Evolutionary conservation across 805 yeast genomes (phyloP).

Genomic region (Lachancea lanzarotensis): DNA sequence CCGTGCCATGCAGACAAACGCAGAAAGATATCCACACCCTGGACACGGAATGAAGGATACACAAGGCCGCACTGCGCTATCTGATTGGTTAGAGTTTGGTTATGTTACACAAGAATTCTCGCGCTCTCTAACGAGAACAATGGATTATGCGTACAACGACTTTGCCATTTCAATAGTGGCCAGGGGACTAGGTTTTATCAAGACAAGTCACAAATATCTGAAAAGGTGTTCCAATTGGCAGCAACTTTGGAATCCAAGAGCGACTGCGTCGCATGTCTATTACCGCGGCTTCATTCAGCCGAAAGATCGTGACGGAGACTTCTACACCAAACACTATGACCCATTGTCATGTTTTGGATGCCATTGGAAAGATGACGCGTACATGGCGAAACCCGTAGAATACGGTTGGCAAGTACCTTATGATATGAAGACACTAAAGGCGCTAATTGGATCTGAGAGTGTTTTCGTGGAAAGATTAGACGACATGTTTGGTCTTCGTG

Average conservation of each 20-base stretch:
- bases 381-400: constrained; percentile 33
- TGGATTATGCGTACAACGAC: constrained; percentile 36
- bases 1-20: constrained; percentile 32
- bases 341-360: constrained; percentile 33
- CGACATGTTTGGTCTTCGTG: constrained; percentile 33
- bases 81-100: constrained; percentile 32
- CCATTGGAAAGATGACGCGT: constrained; percentile 33
- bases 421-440: constrained; percentile 28
- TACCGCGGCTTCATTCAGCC: constrained; percentile 35
- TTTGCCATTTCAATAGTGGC: constrained; percentile 33
- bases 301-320: constrained; percentile 26
- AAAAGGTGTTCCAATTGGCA: constrained; percentile 34
- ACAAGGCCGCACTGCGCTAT: constrained; percentile 34
- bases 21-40: constrained; percentile 33
- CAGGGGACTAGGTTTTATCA: constrained; percentile 23
- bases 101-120: constrained; percentile 31
- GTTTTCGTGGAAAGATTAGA: constrained; percentile 29
- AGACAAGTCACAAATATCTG: constrained; percentile 26
- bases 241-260: constrained; percentile 33
- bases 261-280: constrained; percentile 13
- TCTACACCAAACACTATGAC: constrained; percentile 25
- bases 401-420: constrained; percentile 35
- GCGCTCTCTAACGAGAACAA: constrained; percentile 33
- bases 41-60: constrained; percentile 24
- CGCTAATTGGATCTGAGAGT: constrained; percentile 26